Evolutionary conservation across 352 stramenopile species (phyloP).

Genomic region (Peronospora farinosa): DNA sequence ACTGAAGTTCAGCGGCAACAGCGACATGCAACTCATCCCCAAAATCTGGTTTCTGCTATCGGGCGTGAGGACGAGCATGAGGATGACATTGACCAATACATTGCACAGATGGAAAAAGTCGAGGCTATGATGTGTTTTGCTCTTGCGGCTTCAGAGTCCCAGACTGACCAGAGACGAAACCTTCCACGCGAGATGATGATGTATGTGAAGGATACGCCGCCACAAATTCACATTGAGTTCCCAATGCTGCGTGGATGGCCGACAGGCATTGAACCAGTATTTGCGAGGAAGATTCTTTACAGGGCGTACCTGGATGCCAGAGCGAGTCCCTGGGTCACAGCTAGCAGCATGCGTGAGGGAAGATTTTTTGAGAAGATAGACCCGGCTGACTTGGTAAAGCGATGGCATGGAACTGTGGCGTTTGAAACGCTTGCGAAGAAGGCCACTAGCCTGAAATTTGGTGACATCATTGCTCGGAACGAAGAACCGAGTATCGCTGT

Average conservation of each 20-base stretch:
- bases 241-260: slow-evolving; percentile 21
- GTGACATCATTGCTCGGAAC: slow-evolving; percentile 16
- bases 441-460: slow-evolving; percentile 1
- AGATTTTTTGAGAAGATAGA: slow-evolving; percentile 2
- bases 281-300: slow-evolving; percentile 20
- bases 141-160: not conserved
- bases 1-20: slow-evolving; percentile 7
- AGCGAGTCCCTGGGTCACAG: slow-evolving; percentile 14
- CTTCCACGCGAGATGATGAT: slow-evolving; percentile 18
- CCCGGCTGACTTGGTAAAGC: slow-evolving; percentile 8
- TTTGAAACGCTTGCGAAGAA: not conserved
- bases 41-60: not conserved
- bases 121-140: slow-evolving; percentile 1
- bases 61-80: not conserved
- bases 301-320: slow-evolving; percentile 17
- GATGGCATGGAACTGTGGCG: slow-evolving; percentile 21
- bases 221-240: slow-evolving; percentile 19
- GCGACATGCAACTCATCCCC: not conserved
- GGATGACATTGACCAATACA: slow-evolving; percentile 19
- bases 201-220: slow-evolving; percentile 5
- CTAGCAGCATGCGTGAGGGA: slow-evolving; percentile 9
- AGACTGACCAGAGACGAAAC: not conserved
- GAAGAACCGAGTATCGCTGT: not conserved
- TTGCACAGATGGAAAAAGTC: slow-evolving; percentile 15
- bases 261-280: slow-evolving; percentile 13